Percentiles rank a stretch among this genome's conserved stretches.
phyloP scores from a whole-genome alignment of 139 green algal genomes.

The Tetradesmus lagerheimii region DNA sequence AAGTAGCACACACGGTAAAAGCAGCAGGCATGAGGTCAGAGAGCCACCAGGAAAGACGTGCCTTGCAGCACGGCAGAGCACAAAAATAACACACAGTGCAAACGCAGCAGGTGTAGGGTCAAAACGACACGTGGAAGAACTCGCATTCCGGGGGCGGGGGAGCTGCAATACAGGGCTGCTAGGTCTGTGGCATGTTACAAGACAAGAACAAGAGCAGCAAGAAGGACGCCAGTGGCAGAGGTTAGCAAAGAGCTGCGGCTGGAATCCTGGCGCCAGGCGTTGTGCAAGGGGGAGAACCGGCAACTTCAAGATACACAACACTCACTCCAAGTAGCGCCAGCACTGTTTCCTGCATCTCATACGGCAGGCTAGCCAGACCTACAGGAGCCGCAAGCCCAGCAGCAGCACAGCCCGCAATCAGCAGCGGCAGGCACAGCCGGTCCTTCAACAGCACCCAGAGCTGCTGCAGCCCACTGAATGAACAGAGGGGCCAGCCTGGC shows the following conservation, averaged over 20 bases:
- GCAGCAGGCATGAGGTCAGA: background rate
- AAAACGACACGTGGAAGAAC: too few species aligned
- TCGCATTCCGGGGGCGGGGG: too few species aligned
- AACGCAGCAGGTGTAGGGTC: too few species aligned
- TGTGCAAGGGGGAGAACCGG: too few species aligned
- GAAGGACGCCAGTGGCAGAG: too few species aligned
- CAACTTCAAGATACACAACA: too few species aligned
- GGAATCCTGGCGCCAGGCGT: too few species aligned
- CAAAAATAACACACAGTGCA: too few species aligned
- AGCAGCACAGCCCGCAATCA: slow-evolving; percentile 51
- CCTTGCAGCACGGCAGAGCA: background rate
- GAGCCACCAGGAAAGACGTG: background rate
- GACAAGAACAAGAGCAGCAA: too few species aligned
- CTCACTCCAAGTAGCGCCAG: slow-evolving; percentile 55
- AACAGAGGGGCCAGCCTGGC: background rate
- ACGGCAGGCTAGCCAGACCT: slow-evolving; percentile 53
- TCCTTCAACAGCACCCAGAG: background rate
- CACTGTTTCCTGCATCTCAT: slow-evolving; percentile 52
- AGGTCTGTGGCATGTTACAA: too few species aligned
- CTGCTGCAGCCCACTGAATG: background rate
- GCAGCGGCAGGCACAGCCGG: slow-evolving; percentile 52
- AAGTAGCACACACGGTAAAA: background rate
- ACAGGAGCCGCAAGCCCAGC: slow-evolving; percentile 51
- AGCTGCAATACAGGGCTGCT: too few species aligned
- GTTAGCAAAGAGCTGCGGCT: too few species aligned